These are phyloP conservation scores for Ganoderma meredithae DNA, from an alignment of 1,284 basidiomycete genomes.

Conservation along the genomic window DNA sequence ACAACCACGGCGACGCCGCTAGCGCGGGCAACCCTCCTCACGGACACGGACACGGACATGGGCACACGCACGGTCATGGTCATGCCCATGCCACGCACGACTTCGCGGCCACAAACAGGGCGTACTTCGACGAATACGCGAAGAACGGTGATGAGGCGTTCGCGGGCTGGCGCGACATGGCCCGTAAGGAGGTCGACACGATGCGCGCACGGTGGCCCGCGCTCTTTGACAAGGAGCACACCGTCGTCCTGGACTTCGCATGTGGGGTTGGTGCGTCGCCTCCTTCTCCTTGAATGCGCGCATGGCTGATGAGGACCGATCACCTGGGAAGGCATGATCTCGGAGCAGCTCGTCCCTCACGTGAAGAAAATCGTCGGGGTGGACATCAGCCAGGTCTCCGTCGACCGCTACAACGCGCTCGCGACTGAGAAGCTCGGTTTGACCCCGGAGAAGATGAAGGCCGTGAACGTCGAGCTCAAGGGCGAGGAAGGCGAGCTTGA, in stretches of 20 bases:
- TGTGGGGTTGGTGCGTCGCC: constrained; percentile 65
- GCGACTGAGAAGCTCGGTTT: constrained; percentile 62
- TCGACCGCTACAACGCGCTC: constrained; percentile 68
- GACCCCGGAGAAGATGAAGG: constrained; percentile 63
- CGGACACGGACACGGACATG: neutral
- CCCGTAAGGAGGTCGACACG: constrained; percentile 46
- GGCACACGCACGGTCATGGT: neutral
- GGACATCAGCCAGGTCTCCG: constrained; percentile 70
- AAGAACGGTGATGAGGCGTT: constrained; percentile 39
- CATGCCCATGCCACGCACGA: constrained; percentile 23
- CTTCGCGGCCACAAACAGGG: constrained; percentile 41
- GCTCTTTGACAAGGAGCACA: constrained; percentile 59
- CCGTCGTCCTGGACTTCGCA: constrained; percentile 71
- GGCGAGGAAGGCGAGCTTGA: constrained; percentile 56
- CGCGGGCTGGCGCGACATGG: constrained; percentile 38
- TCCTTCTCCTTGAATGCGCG: too few relatives aligned
- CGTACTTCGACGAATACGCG: constrained; percentile 43
- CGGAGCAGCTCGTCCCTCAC: constrained; percentile 57
- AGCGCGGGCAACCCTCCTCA: neutral
- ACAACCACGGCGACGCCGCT: too few relatives aligned
- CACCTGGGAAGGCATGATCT: constrained; percentile 56
- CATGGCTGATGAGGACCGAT: neutral
- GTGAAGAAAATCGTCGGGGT: constrained; percentile 69
- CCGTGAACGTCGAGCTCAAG: constrained; percentile 58
- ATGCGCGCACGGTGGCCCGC: constrained; percentile 51